Evolutionary conservation across 1,284 basidiomycete species (phyloP).

Genomic region (Rhodotorula sp.): DNA sequence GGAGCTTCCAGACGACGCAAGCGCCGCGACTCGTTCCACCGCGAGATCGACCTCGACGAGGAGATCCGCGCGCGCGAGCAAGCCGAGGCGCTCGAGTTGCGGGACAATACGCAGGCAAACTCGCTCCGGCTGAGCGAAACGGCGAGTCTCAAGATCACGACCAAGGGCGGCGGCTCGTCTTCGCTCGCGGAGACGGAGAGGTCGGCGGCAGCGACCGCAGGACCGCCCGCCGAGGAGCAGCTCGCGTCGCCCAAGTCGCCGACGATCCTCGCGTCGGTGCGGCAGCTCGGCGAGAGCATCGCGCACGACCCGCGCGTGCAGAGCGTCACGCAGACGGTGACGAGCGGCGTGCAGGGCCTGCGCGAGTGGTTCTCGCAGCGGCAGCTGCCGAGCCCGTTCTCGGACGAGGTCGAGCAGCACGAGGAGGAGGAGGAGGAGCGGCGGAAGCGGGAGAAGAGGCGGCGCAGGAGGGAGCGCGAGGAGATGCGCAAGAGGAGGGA

Average conservation of each 20-base stretch:
- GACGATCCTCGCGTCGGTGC: conserved; percentile 13
- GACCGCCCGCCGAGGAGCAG: neutral
- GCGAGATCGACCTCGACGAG: conserved; percentile 18
- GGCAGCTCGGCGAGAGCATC: conserved; percentile 21
- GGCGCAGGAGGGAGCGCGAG: neutral
- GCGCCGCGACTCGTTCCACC: conserved; percentile 30
- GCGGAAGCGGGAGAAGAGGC: conserved; percentile 3
- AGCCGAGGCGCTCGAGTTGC: conserved; percentile 15
- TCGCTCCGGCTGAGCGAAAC: neutral
- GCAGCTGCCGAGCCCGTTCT: neutral
- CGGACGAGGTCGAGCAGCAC: conserved; percentile 9
- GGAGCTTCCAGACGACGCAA: neutral
- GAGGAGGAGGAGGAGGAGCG: conserved; percentile 9
- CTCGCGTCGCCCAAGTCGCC: neutral
- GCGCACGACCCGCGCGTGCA: conserved; percentile 18
- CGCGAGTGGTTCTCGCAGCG: conserved; percentile 17
- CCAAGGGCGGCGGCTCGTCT: neutral
- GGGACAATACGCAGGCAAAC: conserved; percentile 18
- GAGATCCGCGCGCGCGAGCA: conserved; percentile 6
- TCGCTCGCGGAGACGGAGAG: neutral
- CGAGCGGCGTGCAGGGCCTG: conserved; percentile 6
- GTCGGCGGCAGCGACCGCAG: neutral
- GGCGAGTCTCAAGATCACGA: conserved; percentile 11
- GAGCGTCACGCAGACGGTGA: conserved; percentile 15
- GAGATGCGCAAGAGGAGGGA: neutral